Percentiles rank a stretch among this genome's conserved stretches.
phyloP scores from a whole-genome alignment of 345 rosid species.

The Carallia pectinifolia region DNA sequence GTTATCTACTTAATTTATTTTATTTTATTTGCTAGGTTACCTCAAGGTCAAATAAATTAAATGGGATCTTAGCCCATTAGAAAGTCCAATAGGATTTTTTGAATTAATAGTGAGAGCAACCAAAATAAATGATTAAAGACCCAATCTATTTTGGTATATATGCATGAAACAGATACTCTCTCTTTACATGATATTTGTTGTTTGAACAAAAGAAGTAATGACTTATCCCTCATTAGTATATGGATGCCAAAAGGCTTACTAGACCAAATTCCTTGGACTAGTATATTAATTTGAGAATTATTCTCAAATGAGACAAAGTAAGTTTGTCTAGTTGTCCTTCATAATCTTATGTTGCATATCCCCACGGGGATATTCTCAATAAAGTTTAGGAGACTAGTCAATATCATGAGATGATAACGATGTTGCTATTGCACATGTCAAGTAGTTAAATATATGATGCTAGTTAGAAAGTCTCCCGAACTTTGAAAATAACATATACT shows the following conservation, averaged over 20 bases:
- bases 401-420: background rate
- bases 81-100: background rate
- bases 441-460: background rate
- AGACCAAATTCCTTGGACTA: no score
- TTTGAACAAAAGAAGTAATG: background rate
- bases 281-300: no score
- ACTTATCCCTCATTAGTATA: background rate
- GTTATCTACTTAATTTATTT: no score
- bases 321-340: no score
- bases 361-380: background rate
- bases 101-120: background rate
- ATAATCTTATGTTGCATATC: background rate
- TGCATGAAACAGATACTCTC: background rate
- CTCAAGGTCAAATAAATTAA: background rate
- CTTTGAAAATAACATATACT: no score
- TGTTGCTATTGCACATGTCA: no score
- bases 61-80: background rate
- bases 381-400: background rate
- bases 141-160: background rate
- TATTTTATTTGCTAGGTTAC: background rate
- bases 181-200: no score
- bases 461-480: background rate
- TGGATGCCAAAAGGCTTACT: no score
- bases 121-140: background rate
- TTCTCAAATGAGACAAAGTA: no score